Evolutionary conservation across 2,329 filamentous ascomycete species (phyloP).

Genomic region (Fonsecaea monophora): DNA sequence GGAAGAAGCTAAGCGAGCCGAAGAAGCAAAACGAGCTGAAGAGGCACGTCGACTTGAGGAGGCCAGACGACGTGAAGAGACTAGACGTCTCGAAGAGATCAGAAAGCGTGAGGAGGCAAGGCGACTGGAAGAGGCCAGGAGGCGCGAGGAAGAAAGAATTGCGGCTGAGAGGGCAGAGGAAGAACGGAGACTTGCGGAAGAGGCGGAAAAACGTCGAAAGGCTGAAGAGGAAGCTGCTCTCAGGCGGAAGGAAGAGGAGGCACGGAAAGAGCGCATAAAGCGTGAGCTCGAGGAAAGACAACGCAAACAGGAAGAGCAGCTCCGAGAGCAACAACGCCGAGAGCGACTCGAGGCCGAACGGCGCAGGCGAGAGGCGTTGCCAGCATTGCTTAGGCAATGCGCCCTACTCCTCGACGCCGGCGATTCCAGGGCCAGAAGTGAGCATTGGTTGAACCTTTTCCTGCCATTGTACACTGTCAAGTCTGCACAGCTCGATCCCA

Average conservation of each 20-base stretch:
- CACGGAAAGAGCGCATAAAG: conserved; percentile 49
- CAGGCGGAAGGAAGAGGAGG: conserved; percentile 55
- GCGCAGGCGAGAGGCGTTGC: conserved; percentile 54
- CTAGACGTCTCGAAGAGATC: conserved; percentile 25
- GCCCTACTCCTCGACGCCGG: conserved; percentile 55
- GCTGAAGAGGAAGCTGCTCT: conserved; percentile 50
- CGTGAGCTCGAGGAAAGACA: conserved; percentile 50
- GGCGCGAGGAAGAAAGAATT: conserved; percentile 34
- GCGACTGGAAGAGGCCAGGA: conserved; percentile 41
- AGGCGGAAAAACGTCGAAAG: conserved; percentile 47
- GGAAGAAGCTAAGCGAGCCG: conserved; percentile 28
- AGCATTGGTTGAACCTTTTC: conserved; percentile 54
- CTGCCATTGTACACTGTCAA: conserved; percentile 55
- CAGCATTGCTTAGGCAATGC: conserved; percentile 52
- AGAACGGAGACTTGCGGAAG: conserved; percentile 48
- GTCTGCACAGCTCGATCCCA: conserved; percentile 52
- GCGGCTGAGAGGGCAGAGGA: conserved; percentile 44
- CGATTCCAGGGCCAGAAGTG: conserved; percentile 50
- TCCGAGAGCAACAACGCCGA: conserved; percentile 49
- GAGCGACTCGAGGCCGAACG: conserved; percentile 54
- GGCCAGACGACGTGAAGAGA: conserved; percentile 26
- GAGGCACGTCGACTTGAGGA: conserved; percentile 26
- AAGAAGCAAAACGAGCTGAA: conserved; percentile 26
- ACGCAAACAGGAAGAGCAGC: conserved; percentile 50
- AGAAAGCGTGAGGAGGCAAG: conserved; percentile 26